Conservation (phyloP, 2,329 filamentous ascomycete genomes). For the Stemphylium vesicarium region DNA sequence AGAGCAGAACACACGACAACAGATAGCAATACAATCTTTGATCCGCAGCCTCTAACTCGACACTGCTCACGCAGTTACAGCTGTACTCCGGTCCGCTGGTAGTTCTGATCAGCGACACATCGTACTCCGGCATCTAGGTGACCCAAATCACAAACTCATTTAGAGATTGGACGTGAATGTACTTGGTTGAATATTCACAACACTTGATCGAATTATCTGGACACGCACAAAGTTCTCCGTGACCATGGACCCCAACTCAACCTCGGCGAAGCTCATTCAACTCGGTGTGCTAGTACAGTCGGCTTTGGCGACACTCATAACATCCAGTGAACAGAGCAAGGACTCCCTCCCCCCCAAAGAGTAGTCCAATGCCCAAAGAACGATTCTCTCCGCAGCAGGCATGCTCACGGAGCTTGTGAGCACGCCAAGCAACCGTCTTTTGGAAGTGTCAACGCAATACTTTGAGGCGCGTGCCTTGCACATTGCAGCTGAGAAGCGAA, state of each 20-base stretch:
- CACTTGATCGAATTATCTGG: no score
- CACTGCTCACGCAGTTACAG: no score
- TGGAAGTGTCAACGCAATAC: constrained; percentile 46
- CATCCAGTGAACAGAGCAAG: neutral
- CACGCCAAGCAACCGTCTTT: constrained; percentile 40
- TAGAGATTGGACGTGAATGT: no score
- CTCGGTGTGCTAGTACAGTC: neutral
- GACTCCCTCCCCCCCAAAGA: constrained; percentile 28
- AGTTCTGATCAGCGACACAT: no score
- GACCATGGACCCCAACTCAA: neutral
- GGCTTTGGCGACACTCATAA: neutral
- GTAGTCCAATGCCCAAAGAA: constrained; percentile 46
- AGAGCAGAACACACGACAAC: no score
- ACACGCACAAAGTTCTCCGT: no score
- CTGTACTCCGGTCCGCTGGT: no score
- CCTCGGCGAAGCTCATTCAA: neutral
- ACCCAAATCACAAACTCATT: no score
- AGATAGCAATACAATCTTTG: no score
- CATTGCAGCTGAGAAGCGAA: constrained; percentile 42
- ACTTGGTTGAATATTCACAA: no score
- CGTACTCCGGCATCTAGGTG: no score
- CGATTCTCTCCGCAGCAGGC: constrained; percentile 42
- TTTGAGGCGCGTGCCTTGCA: constrained; percentile 46
- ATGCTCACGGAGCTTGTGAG: constrained; percentile 45
- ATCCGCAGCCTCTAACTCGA: no score